A percentile compares a stretch with the other conserved stretches of the same genome.
phyloP scores from a whole-genome alignment of 2,329 filamentous ascomycete genomes.

The Curvularia sp. region DNA sequence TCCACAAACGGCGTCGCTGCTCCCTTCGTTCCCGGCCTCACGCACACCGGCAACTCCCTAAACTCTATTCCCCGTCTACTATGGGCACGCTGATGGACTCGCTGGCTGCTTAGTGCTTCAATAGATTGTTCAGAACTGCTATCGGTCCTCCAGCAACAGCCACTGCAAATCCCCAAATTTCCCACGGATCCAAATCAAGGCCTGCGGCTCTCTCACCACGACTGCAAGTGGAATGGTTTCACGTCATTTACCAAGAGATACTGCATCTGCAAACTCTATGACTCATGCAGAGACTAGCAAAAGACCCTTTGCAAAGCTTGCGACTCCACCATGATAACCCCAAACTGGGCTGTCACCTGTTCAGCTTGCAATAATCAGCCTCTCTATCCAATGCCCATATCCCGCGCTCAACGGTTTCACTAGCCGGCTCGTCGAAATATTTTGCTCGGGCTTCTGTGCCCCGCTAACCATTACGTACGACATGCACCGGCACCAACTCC shows the following conservation, averaged over 20 bases:
- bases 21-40: conserved; percentile 17
- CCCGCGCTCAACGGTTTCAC: conserved; percentile 28
- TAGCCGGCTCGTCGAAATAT: conserved; percentile 21
- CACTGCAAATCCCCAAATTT: conserved; percentile 18
- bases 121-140: conserved; percentile 27
- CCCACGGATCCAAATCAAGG: conserved; percentile 15
- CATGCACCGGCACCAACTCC: conserved; percentile 15
- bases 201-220: background rate
- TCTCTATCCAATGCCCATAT: conserved; percentile 9
- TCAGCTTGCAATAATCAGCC: conserved; percentile 4
- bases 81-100: conserved; percentile 19
- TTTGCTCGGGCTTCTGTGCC: conserved; percentile 9
- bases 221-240: background rate
- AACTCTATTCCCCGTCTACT: conserved; percentile 23
- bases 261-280: conserved; percentile 10
- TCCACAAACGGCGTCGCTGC: conserved; percentile 25
- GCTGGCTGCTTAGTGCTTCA: conserved; percentile 25
- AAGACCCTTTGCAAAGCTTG: conserved; percentile 4
- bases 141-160: conserved; percentile 21
- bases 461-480: conserved; percentile 16
- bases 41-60: conserved; percentile 19
- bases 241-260: conserved; percentile 5
- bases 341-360: conserved; percentile 13
- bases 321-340: conserved; percentile 3
- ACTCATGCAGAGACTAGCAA: conserved; percentile 11